Evolutionary conservation across 371 early-diverging fungal genomes (phyloP), one percentile per base, ranked within the genome.

Genomic region (Fennellomyces sp.): DNA sequence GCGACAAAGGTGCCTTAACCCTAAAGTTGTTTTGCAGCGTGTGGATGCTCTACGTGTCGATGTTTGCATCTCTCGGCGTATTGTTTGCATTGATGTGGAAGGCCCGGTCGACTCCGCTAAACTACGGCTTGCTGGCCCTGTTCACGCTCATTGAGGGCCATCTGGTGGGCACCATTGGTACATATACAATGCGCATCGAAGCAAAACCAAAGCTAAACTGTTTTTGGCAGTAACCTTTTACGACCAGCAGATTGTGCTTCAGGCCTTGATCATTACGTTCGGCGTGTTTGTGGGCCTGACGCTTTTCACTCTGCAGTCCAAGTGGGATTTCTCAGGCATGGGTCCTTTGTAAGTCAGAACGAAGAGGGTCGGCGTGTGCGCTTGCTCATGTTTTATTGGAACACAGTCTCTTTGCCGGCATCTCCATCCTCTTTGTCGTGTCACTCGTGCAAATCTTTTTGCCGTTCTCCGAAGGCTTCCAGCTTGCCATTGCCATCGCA

Each of bases 61-160:
- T 72, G 54, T 52, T 82, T 25, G 79, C 68, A 27, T 67, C 87
- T 11, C 13, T 91, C 2, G 78, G 72, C 27, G 50, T 80, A 2
- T 52, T 92, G 11, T 56, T 91, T 31, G 84, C 75, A 6, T 69
- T 92, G 12, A 67, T 79, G 56, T 83, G 78, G 80, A 86, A 88
- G 62, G 80, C 87, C 28, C 76, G 83, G 41, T 80, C 84, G 2
- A 77, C 80, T 47, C 94, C 94, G 15, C 36, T 76, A 29, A 94
- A 94, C 68, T 76, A 82, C 25, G 63, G 65, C 33, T 69, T 91
- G 11, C 71, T 94, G 56, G 69, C 70, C 0, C 42, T 75, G 5
- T 94, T 94, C 60, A 94, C 94, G 1, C 41, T 90, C 12, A 51
- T 76, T 23, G 92, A 92, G 69, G 81, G 83, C 17, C 87, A 88